Base-by-base conservation (phyloP, 1,284 basidiomycete genomes). In the Stygiomarasmius scandens region DNA sequence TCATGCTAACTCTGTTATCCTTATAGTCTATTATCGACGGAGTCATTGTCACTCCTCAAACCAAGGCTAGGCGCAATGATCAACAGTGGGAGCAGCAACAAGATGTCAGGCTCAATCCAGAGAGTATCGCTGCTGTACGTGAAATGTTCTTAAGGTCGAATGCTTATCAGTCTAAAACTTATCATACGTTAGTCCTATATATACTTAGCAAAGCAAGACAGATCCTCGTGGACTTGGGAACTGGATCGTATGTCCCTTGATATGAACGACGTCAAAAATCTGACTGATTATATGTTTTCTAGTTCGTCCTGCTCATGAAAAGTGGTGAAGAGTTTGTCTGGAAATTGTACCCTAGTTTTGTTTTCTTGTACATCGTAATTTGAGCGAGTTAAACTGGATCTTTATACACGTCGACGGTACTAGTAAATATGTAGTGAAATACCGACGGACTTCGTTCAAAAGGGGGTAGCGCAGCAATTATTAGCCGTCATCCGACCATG, bases 61-160 rank as follows among this genome's bases (percentile, higher is more conserved):
- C 63, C 6, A 68, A 63, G 46, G 63, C 62, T 23, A 55, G 54
- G 24, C 67, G 63, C 19, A 69, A 63, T 14, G 69, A 72, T 32
- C 64, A 77, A 45, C 71, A 79, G 36, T 82, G 77, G 74, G 74
- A 76, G 36, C 66, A 72, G 5, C 81, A 88, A 58, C 67, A 69
- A 14, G 76, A 85, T 54, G 68, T 68, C 25, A 71, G 78, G 24
- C 73, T 92, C 25, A 74, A 75, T 49, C 85, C 90, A 0, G 80
- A 85, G 25, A 84, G 82, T 62, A 89, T 92, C 59, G 90, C 87
- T 14, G 74, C 78, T 67, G 86, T 87, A 66, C 2, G 77, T 63
- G 59, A 58, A 2, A 61, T 38, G 49, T 64, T 43, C 61, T 58
- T 52, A 14, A 22, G 14, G 49, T 38, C 14, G 34, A 43, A 16